These are phyloP conservation scores for Monosporozyma unispora DNA, from an alignment of 805 yeast species.

Conservation along the genomic window DNA sequence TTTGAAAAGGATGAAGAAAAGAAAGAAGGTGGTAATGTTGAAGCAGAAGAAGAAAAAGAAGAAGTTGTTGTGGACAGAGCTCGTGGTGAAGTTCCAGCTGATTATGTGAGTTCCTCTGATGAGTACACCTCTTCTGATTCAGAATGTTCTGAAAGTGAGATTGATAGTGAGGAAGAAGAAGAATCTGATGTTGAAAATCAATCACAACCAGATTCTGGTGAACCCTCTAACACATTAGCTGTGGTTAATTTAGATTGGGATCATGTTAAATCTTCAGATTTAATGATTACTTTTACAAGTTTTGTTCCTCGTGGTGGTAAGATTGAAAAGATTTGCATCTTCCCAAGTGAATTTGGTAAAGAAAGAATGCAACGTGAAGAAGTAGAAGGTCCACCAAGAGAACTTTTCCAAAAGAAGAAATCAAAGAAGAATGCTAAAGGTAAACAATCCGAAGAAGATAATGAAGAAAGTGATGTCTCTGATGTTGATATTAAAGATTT, in stretches of 20 bases:
- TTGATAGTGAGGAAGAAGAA: conserved; percentile 43
- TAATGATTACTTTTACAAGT: conserved; percentile 80
- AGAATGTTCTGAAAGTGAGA: conserved; percentile 36
- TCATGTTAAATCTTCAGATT: conserved; percentile 74
- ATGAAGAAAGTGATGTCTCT: conserved; percentile 39
- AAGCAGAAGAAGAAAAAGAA: conserved; percentile 15
- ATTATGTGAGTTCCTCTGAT: conserved; percentile 35
- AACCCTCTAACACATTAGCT: conserved; percentile 74
- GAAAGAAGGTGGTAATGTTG: conserved; percentile 18
- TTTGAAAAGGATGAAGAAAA: conserved; percentile 40
- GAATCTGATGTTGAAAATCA: conserved; percentile 32
- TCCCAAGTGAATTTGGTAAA: conserved; percentile 89
- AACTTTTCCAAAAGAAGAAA: conserved; percentile 51
- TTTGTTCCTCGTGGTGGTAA: conserved; percentile 73
- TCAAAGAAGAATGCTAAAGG: conserved; percentile 26
- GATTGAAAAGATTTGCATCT: conserved; percentile 60
- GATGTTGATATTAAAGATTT: conserved; percentile 61
- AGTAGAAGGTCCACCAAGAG: conserved; percentile 84
- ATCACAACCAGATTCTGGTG: conserved; percentile 71
- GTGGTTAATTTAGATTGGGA: conserved; percentile 98
- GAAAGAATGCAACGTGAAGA: conserved; percentile 86
- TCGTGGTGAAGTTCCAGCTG: conserved; percentile 53
- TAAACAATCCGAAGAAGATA: conserved; percentile 22
- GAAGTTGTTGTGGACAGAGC: conserved; percentile 40
- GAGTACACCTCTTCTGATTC: conserved; percentile 40